A percentile compares a stretch with the other conserved stretches of the same genome.
Conservation (phyloP, 2,329 filamentous ascomycete species). For the Beauveria varroae region DNA sequence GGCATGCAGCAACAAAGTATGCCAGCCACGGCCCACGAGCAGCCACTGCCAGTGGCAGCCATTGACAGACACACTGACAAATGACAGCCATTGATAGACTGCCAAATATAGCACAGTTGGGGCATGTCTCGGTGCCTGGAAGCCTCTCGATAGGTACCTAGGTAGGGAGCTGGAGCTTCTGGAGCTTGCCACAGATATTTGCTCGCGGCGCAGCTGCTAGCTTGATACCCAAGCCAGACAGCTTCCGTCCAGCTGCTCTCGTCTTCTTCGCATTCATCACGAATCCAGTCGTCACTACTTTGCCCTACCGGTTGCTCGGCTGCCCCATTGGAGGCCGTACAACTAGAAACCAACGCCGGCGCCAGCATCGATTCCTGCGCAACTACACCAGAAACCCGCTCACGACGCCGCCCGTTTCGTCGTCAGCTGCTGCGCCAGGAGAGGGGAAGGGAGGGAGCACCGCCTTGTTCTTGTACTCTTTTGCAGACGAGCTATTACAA, state of each 20-base stretch:
- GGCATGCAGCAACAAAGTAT: too few relatives aligned
- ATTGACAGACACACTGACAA: too few relatives aligned
- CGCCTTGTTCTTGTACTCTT: background rate
- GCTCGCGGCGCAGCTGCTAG: background rate
- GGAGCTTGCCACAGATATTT: background rate
- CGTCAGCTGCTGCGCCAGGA: slow-evolving; percentile 4
- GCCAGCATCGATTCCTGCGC: too few relatives aligned
- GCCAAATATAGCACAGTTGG: background rate
- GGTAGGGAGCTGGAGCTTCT: background rate
- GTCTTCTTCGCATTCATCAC: background rate
- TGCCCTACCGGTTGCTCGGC: background rate
- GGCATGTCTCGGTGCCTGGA: background rate
- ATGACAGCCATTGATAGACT: too few relatives aligned
- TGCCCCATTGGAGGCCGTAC: slow-evolving; percentile 3
- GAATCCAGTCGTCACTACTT: background rate
- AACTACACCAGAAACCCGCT: background rate
- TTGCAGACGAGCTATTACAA: background rate
- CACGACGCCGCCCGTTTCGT: background rate
- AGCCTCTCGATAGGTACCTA: background rate
- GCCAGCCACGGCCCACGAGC: too few relatives aligned
- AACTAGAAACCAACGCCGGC: background rate
- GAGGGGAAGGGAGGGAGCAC: background rate
- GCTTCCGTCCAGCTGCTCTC: background rate
- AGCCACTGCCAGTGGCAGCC: too few relatives aligned
- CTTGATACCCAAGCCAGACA: background rate